Evolutionary conservation across 139 green algal species (phyloP), one percentile per base, ranked within the genome.

Genomic region (Coccomyxa sp.): DNA sequence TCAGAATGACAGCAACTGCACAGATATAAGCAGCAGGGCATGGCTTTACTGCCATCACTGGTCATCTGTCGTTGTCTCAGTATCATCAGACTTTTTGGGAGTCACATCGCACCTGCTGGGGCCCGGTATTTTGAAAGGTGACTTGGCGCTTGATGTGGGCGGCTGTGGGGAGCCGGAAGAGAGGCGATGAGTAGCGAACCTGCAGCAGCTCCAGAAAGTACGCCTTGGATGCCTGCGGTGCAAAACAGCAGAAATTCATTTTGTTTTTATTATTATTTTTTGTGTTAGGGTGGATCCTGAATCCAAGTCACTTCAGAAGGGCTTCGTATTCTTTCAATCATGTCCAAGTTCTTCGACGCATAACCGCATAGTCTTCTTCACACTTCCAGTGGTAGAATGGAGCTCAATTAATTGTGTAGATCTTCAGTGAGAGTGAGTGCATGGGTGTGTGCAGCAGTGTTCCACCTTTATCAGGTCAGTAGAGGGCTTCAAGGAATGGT

Each of bases 121-220:
- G 88, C 10, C 91, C 91, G 14, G 91, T 92, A 87, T 94, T 94
- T 80, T 87, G 79, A 81, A 94, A 94, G 27, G 21, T 31, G 32
- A 96, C 71, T 77, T 95, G 93, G 21, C 82, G 45, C n/a, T 86
- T 45, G 59, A 98, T 89, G 38, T 91, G 82, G 15, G 87, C 87
- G 0, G 86, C 78, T 12, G 79, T 86, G 12, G 87, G 85, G 60
- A 98, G 89, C 27, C 93, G 90, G 85, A 97, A 96, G 45, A 98
- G 89, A 45, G 91, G 92, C 0, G 92, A 94, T n/a, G 90, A 94
- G 83, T 94, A 94, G 74, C 92, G 87, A 66, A 88, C 77, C 31
- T 60, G 76, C 77, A 81, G 51, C 10, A 81, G 51, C 77, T 81
- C 77, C 77, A 81, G 77, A 13, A 81, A 81, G 23, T 25, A 21